Evolutionary conservation across 2,329 filamentous ascomycete genomes (phyloP).

Genomic region (Aspergillus awamori): DNA sequence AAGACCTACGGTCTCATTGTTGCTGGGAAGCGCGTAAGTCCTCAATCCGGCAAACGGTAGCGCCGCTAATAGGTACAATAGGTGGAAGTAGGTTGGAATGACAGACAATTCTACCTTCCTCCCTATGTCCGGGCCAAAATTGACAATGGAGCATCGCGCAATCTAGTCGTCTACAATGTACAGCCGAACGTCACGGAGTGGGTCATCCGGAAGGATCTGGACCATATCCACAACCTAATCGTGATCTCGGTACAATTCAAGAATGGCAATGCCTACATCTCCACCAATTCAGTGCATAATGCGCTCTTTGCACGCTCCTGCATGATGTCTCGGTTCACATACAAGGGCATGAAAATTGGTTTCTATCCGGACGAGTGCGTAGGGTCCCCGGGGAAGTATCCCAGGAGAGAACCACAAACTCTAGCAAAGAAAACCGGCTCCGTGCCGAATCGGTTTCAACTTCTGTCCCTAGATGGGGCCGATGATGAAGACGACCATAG

Average conservation of each 20-base stretch:
- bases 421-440: constrained; percentile 38
- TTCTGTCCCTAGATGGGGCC: constrained; percentile 57
- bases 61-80: constrained; percentile 38
- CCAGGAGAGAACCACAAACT: constrained; percentile 29
- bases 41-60: not conserved
- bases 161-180: constrained; percentile 68
- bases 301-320: constrained; percentile 76
- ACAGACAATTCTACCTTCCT: constrained; percentile 69
- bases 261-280: constrained; percentile 65
- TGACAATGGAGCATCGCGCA: constrained; percentile 68
- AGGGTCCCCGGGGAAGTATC: constrained; percentile 53
- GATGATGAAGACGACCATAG: constrained; percentile 40
- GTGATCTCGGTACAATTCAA: constrained; percentile 67
- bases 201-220: constrained; percentile 70
- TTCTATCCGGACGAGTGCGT: constrained; percentile 75
- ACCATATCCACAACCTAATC: constrained; percentile 79
- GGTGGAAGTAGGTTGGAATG: constrained; percentile 70
- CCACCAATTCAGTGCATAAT: constrained; percentile 75
- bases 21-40: constrained; percentile 65
- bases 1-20: constrained; percentile 70
- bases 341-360: constrained; percentile 71
- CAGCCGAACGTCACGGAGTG: constrained; percentile 63
- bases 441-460: constrained; percentile 62
- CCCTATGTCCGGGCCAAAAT: constrained; percentile 68
- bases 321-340: constrained; percentile 69